Evolutionary conservation across 352 stramenopile species (phyloP).

Genomic region (Aphanomyces stellatus): DNA sequence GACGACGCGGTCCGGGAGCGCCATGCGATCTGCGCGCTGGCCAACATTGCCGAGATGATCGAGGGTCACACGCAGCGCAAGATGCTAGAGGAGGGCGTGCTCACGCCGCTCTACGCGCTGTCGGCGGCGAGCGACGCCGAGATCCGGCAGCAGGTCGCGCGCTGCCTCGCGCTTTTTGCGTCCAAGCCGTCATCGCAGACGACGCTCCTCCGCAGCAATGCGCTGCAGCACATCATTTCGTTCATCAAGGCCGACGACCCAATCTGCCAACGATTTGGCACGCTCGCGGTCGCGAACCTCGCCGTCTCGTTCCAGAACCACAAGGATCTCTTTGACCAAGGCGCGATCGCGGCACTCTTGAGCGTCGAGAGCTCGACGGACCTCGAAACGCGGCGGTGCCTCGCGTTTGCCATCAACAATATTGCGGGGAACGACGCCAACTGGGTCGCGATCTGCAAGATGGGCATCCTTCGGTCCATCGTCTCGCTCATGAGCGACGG

Average conservation of each 20-base stretch:
- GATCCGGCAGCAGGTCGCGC: slow-evolving; percentile 87
- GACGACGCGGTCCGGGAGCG: slow-evolving; percentile 86
- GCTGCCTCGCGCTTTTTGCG: slow-evolving; percentile 90
- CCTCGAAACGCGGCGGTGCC: slow-evolving; percentile 85
- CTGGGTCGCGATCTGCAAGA: slow-evolving; percentile 73
- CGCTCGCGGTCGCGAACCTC: slow-evolving; percentile 88
- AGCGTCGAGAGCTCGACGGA: slow-evolving; percentile 73
- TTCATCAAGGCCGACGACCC: slow-evolving; percentile 78
- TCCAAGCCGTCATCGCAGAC: slow-evolving; percentile 87
- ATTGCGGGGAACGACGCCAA: slow-evolving; percentile 88
- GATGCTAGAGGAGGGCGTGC: slow-evolving; percentile 88
- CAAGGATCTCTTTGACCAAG: slow-evolving; percentile 89
- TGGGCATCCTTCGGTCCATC: slow-evolving; percentile 80
- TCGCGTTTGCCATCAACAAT: slow-evolving; percentile 94
- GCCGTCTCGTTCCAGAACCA: slow-evolving; percentile 84
- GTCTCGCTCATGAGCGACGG: slow-evolving; percentile 77
- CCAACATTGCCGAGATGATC: slow-evolving; percentile 95
- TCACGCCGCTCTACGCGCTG: slow-evolving; percentile 87
- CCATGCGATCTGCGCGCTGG: slow-evolving; percentile 89
- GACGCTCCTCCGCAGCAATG: slow-evolving; percentile 78
- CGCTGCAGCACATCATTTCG: slow-evolving; percentile 79
- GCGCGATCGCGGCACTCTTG: slow-evolving; percentile 84
- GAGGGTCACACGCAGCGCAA: slow-evolving; percentile 92
- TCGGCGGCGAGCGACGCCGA: slow-evolving; percentile 67
- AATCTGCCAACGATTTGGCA: slow-evolving; percentile 84